phyloP scores from a whole-genome alignment of 2,329 filamentous ascomycete genomes.

The Leptographium procerum region DNA sequence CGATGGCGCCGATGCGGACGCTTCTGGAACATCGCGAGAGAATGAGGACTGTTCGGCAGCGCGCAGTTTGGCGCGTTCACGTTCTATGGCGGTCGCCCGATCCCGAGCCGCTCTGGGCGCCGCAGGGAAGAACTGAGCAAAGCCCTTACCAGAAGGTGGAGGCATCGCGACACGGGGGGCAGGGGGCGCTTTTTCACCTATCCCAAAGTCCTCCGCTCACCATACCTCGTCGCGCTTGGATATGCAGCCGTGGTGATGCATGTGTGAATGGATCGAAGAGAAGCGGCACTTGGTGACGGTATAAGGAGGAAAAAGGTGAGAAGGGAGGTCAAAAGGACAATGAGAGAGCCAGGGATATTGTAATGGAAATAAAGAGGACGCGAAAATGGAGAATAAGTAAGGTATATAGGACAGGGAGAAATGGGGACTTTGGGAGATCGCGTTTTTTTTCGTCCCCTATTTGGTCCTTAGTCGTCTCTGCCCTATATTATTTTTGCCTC shows the following conservation, averaged over 20 bases:
- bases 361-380: background rate
- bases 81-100: conserved; percentile 39
- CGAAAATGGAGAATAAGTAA: background rate
- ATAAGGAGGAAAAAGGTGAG: conserved; percentile 12
- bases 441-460: conserved; percentile 3
- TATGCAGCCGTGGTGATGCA: conserved; percentile 22
- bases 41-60: conserved; percentile 23
- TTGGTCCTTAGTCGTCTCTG: background rate
- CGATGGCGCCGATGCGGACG: background rate
- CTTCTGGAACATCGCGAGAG: conserved; percentile 19
- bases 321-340: conserved; percentile 1
- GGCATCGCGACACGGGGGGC: conserved; percentile 55
- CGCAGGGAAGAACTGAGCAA: conserved; percentile 77
- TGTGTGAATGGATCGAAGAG: conserved; percentile 14
- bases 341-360: background rate
- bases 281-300: conserved; percentile 2
- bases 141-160: conserved; percentile 65
- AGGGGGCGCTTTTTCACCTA: conserved; percentile 26
- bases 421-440: background rate
- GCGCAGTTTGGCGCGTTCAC: conserved; percentile 46
- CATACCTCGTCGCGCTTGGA: conserved; percentile 32
- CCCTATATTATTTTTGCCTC: background rate
- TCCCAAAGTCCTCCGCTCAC: conserved; percentile 44
- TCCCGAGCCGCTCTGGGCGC: conserved; percentile 56
- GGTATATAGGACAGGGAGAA: background rate